Evolutionary conservation across 2,329 filamentous ascomycete genomes (phyloP).

Genomic region (Penicillium janthinellum): DNA sequence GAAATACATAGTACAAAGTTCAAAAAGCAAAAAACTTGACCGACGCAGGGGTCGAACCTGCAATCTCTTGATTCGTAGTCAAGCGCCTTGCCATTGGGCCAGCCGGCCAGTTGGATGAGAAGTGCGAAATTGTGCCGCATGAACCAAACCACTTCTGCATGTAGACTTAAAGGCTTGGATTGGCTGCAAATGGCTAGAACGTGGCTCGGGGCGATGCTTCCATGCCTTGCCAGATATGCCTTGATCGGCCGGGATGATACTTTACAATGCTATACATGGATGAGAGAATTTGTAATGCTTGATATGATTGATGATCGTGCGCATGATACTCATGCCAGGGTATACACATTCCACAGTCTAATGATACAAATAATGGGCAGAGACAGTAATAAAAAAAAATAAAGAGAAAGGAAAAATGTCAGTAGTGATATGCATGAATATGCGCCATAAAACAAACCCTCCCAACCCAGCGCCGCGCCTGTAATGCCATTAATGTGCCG

Average conservation of each 20-base stretch:
- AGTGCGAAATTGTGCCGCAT: too few species aligned
- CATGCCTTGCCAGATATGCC: not conserved
- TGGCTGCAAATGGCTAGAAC: not conserved
- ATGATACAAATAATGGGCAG: not conserved
- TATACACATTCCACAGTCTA: not conserved
- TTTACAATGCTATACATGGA: not conserved
- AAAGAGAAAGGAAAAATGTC: constrained; percentile 10
- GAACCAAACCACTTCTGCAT: not conserved
- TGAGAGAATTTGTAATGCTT: too few species aligned
- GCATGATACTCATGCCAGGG: not conserved
- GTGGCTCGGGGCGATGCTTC: not conserved
- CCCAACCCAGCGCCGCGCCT: constrained; percentile 6
- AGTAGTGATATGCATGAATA: constrained; percentile 12
- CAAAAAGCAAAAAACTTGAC: constrained; percentile 34
- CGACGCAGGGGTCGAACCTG: constrained; percentile 50
- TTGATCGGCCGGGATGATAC: not conserved
- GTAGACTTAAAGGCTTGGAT: not conserved
- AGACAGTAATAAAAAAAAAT: constrained; percentile 1
- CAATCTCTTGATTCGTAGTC: constrained; percentile 57
- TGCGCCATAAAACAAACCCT: not conserved
- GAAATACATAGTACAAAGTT: not conserved
- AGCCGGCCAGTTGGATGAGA: constrained; percentile 29
- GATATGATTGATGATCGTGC: not conserved
- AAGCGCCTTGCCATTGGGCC: constrained; percentile 56
- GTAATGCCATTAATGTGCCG: constrained; percentile 3